Conservation (phyloP, 1,284 basidiomycete genomes). For the Amanita bisporigera region DNA sequence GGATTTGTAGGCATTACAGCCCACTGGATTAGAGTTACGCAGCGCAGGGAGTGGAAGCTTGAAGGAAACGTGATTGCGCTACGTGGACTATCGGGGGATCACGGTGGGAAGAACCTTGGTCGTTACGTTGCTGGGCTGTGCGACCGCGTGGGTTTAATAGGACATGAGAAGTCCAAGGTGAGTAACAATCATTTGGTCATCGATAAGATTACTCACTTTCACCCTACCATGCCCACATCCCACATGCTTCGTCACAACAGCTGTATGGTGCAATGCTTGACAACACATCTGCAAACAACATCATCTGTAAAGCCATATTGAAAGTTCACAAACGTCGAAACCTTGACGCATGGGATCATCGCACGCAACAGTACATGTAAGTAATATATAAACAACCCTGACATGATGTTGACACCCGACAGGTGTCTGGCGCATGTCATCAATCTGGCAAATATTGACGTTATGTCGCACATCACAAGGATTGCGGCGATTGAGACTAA, state of each 20-base stretch:
- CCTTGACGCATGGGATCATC: constrained; percentile 12
- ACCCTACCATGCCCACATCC: too few relatives aligned
- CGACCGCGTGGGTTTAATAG: constrained; percentile 32
- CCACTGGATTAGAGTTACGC: constrained; percentile 23
- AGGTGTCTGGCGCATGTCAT: constrained; percentile 35
- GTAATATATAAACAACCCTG: too few relatives aligned
- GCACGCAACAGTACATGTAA: constrained; percentile 15
- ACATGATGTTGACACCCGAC: neutral
- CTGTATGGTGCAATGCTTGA: too few relatives aligned
- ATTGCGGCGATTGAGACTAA: constrained; percentile 25
- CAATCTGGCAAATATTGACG: constrained; percentile 24
- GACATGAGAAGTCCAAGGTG: neutral
- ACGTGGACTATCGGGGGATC: constrained; percentile 25
- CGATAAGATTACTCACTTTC: too few relatives aligned
- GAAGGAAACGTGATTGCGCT: constrained; percentile 29
- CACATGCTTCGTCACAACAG: too few relatives aligned
- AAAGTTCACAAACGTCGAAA: neutral
- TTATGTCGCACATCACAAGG: constrained; percentile 31
- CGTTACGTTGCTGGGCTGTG: constrained; percentile 27
- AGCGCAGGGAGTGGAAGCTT: constrained; percentile 22
- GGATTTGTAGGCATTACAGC: constrained; percentile 24
- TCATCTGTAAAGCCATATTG: constrained; percentile 14
- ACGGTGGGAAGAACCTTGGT: constrained; percentile 36
- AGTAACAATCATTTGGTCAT: too few relatives aligned
- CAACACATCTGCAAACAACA: too few relatives aligned